phyloP scores from a whole-genome alignment of 441 rosid genomes.

The Metrosideros polymorpha region DNA sequence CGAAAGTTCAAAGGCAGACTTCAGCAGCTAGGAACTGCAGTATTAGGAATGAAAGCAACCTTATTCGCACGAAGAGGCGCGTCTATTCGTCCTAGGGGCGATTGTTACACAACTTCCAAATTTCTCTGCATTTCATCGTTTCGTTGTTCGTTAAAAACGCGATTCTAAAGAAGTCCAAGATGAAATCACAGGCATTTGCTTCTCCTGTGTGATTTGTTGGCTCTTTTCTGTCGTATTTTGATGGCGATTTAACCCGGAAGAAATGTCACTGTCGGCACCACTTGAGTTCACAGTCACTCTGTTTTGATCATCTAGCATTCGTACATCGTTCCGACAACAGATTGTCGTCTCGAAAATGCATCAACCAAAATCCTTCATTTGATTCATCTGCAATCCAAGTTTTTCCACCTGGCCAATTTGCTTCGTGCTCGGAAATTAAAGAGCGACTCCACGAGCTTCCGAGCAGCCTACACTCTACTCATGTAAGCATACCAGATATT shows the following conservation, averaged over 20 bases:
- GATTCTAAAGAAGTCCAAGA: background rate
- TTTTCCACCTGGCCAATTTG: background rate
- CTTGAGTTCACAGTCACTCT: too few species aligned
- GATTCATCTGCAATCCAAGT: background rate
- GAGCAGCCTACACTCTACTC: background rate
- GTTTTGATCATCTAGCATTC: background rate
- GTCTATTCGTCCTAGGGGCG: too few species aligned
- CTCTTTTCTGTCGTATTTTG: background rate
- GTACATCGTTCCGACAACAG: background rate
- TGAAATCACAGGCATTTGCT: background rate
- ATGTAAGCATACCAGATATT: background rate
- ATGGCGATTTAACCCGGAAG: background rate
- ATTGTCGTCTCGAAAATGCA: background rate
- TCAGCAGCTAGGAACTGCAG: background rate
- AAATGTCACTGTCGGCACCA: too few species aligned
- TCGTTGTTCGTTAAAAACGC: background rate
- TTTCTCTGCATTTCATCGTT: background rate
- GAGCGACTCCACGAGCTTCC: background rate
- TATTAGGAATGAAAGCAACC: background rate
- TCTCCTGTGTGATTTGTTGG: background rate
- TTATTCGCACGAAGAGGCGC: background rate
- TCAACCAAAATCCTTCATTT: background rate
- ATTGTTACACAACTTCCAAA: background rate
- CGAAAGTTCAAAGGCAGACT: background rate
- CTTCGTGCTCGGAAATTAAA: background rate